Evolutionary conservation across 495 filamentous ascomycete genomes (phyloP).

Genomic region (Aspergillus nidulans): DNA sequence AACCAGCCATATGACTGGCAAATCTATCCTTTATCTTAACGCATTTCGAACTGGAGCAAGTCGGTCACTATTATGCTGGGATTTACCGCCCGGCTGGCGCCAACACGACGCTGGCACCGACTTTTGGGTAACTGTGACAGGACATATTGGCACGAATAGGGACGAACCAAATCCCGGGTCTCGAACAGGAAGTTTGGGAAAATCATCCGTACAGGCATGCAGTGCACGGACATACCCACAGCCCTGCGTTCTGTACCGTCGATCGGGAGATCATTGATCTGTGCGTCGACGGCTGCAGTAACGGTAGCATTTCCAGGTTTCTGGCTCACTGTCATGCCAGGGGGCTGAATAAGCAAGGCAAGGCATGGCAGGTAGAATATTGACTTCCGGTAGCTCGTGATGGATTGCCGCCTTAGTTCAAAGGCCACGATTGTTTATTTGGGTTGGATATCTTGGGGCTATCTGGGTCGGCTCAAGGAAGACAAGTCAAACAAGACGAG

Average conservation of each 20-base stretch:
- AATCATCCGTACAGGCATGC: neutral
- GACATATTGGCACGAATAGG: no score
- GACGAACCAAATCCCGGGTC: neutral
- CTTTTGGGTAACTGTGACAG: no score
- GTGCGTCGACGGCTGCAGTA: neutral
- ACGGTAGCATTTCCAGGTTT: neutral
- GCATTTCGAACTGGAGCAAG: no score
- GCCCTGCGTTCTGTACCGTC: neutral
- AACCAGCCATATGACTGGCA: no score
- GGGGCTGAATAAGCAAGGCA: neutral
- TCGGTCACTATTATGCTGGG: no score
- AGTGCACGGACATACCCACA: neutral
- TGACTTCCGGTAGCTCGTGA: neutral
- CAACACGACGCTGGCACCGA: no score
- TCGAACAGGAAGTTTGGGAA: neutral
- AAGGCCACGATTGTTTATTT: no score
- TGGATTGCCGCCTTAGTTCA: neutral
- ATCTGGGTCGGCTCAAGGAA: no score
- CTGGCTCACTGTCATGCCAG: neutral
- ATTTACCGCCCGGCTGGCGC: no score
- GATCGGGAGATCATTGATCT: neutral
- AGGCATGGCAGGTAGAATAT: neutral
- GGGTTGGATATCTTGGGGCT: no score
- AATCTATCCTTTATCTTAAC: no score
- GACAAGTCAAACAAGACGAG: no score